Evolutionary conservation across 768 basidiomycete genomes (phyloP), one percentile per base, ranked within the genome.

Genomic region (Kwoniella sp.): DNA sequence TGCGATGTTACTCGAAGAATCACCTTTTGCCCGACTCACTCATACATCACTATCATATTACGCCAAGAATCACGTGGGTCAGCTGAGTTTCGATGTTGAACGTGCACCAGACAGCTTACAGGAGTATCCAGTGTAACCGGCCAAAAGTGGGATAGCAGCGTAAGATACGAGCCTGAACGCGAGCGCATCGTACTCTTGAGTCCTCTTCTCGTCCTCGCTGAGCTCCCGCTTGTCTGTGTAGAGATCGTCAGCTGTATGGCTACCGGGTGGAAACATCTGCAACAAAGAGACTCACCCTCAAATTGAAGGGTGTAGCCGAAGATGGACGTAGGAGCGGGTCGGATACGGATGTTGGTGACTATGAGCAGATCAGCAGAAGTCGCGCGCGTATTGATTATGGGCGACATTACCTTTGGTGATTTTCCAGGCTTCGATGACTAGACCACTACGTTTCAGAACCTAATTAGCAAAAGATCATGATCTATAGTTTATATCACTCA

Each of bases 131-230:
- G 82, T 80, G 71, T 82, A 82, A 12, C 74, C 81, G 9, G 71
- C 61, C 47, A 83, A 66, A 10, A 88, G 82, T 1, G 96, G 95
- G 51, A 91, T 86, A 12, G 93, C 88, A 69, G 87, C 90, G 78
- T 89, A 95, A 56, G 91, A 89, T 21, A 99, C 95, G 77, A 93
- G 92, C 78, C 88, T 88, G 88, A 96, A 97, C 4, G 95, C 95
- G 57, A 95, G 83, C 69, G 86, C 86, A 83, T 98, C 95, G 77
- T 82, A 96, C 88, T 97, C 92, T 79, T 97, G 93, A 10, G 95
- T 97, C 81, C 90, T 94, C 84, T 90, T 93, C 82, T 99, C 96
- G 74, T 97, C 94, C 74, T 96, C 94, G 68, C 85, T 90, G n/a
- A 97, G 84, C 55, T 93, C 88, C 76, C 98, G 93, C 80, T 97